Base-by-base conservation (phyloP, 2,329 filamentous ascomycete species). In the Cladosporium sp. region DNA sequence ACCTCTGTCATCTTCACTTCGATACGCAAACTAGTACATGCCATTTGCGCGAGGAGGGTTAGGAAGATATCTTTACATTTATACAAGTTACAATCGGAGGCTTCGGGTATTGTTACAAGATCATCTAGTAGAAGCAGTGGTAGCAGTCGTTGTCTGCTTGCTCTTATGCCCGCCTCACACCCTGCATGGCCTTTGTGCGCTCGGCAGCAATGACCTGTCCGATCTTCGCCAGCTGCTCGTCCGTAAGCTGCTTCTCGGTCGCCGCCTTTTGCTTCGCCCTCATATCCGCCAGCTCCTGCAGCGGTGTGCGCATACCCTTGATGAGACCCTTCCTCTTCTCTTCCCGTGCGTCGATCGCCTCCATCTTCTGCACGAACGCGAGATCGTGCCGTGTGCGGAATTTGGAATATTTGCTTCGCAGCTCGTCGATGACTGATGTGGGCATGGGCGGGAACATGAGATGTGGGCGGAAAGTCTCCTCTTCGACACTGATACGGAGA, bases 231-330 rank as follows among this genome's bases (percentile, higher is more conserved):
- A 98, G 92, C 89, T 96, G 93, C 85, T 98, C 94, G 76, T 99
- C 94, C 21, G 92, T 96, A 65, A 99, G 90, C 66, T 95, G 88
- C 70, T 89, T 79, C 81, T 96, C 93, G 41, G 96, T 95, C 75
- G 90, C 92, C 81, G 98, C 95, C 86, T 97, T 98, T 67, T 78
- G 77, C 67, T 73, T 78, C 71, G 78, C 76, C 65, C 77, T 76
- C 64, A 74, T 71, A 66, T 77, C 74, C 68, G 76, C 73, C 66
- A 79, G 72, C 71, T 84, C 80, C 65, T 81, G 79, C 70, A 79
- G 71, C 12, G 84, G 84, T 60, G 82, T 84, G 68, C 81, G 74
- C 76, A 85, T 78, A 67, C 74, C 78, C 63, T 72, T 72, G 36
- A 74, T 72, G 30, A 78, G 68, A 68, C 75, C 77, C 71, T 78